Conservation (phyloP, 164 flowering plant species). For the Brasenia schreberi region DNA sequence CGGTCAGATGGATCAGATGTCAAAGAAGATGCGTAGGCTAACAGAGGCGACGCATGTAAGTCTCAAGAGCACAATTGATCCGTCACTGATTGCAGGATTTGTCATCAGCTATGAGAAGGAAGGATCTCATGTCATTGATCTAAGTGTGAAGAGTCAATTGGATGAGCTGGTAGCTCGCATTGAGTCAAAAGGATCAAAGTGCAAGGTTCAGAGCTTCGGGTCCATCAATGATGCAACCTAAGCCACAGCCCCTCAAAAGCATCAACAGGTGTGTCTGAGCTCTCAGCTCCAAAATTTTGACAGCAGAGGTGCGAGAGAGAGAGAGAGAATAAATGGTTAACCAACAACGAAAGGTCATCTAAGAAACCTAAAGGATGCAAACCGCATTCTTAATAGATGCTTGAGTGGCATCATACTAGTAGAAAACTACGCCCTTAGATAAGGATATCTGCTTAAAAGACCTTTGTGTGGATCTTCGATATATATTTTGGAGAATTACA, state of each 20-base stretch:
- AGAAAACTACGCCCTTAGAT: too few relatives aligned
- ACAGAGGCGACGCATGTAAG: constrained; percentile 5
- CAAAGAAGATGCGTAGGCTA: constrained; percentile 9
- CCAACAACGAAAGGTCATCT: too few relatives aligned
- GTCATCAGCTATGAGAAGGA: constrained; percentile 9
- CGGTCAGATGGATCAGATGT: constrained; percentile 13
- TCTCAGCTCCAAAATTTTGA: too few relatives aligned
- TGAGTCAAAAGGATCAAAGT: constrained; percentile 9
- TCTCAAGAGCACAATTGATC: constrained; percentile 8
- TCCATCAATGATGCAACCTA: not conserved
- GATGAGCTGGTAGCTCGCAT: constrained; percentile 11
- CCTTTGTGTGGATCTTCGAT: too few relatives aligned
- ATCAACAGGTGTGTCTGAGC: too few relatives aligned
- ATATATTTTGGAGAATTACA: too few relatives aligned
- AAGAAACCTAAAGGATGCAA: too few relatives aligned
- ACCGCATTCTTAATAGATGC: too few relatives aligned
- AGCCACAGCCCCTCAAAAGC: not conserved
- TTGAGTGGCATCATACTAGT: too few relatives aligned
- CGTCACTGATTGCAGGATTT: constrained; percentile 13
- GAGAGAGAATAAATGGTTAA: too few relatives aligned
- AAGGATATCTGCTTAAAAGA: too few relatives aligned
- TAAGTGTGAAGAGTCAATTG: constrained; percentile 13
- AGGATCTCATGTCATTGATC: constrained; percentile 12
- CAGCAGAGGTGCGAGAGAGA: too few relatives aligned
- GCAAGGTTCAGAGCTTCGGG: not conserved